Evolutionary conservation across 371 early-diverging fungal species (phyloP).

Genomic region (Mortierella sp.): DNA sequence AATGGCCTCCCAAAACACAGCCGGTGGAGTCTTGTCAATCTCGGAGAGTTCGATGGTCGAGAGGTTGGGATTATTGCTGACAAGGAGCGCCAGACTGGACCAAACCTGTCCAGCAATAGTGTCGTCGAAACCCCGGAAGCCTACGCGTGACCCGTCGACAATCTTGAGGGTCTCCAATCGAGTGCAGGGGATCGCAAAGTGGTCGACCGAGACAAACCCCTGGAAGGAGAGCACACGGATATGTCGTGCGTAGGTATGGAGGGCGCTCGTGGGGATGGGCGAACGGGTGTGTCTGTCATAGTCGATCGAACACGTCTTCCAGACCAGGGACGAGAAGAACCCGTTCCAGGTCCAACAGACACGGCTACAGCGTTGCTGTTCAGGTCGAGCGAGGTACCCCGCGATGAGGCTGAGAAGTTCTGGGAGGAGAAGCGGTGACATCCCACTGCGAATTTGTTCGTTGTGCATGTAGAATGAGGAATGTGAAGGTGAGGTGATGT

Average conservation of each 20-base stretch:
- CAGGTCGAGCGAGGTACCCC: background rate
- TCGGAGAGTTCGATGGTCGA: background rate
- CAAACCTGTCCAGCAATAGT: background rate
- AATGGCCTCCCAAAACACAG: background rate
- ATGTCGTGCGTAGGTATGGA: background rate
- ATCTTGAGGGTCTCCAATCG: background rate
- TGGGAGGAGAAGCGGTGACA: background rate
- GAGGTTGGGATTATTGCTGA: background rate
- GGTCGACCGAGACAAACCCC: background rate
- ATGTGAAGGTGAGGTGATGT: background rate
- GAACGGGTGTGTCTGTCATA: background rate
- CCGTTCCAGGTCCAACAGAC: slow-evolving; percentile 1
- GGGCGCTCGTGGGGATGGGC: background rate
- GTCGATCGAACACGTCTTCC: background rate
- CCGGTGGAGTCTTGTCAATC: background rate
- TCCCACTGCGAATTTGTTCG: background rate
- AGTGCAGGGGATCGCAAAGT: background rate
- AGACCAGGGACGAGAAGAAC: background rate
- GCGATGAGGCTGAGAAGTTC: background rate
- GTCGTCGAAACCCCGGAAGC: background rate
- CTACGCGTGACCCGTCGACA: background rate
- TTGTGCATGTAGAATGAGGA: background rate
- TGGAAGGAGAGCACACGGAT: background rate
- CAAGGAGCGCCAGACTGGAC: background rate
- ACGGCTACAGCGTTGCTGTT: background rate